Base-by-base conservation (phyloP, 768 basidiomycete species). In the Leccinum longicurvipes region DNA sequence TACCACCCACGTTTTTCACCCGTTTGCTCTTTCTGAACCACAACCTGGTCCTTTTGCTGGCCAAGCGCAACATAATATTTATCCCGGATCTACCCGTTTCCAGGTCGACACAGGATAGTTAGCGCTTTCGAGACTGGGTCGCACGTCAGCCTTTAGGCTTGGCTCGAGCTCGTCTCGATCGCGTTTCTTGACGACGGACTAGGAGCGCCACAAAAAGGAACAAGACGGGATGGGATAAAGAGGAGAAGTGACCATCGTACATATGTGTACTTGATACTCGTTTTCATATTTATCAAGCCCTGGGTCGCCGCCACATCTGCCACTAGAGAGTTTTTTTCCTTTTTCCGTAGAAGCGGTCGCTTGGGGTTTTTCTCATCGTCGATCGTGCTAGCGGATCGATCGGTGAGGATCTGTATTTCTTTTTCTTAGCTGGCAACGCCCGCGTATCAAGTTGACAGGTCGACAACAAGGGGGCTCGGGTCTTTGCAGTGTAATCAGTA, bases 1-100 rank as follows among this genome's bases (percentile, higher is more conserved):
- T 55, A 36, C 53, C 48, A 32, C 39, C n/a, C 39, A 41, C 39
- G 39, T 41, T 41, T 39, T 41, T 41, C 39, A 58, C 55, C 56
- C 53, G 47, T 42, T 50, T 53, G 53, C 63, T 59, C 51, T 50
- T 57, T 17, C 64, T 69, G 67, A 59, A 64, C 61, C 58, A 48
- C 54, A 46, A 51, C 29, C 21, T 14, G 25, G 28, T 29, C 47
- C 54, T 58, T 53, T 55, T 55, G 32, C 42, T 45, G 51, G 63
- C 24, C 41, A 52, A 57, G 48, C 50, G 41, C 56, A 31, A 59
- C 56, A 60, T 57, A 9, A 53, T 69, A 67, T 69, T 67, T 69
- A 69, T 58, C 51, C 56, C 55, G 65, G 55, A 64, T 64, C 53
- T 64, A 53, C 58, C 56, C 56, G 50, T 57, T 52, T 55, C 45